phyloP scores from a whole-genome alignment of 129 eudicot genomes.

The Tagetes patula region DNA sequence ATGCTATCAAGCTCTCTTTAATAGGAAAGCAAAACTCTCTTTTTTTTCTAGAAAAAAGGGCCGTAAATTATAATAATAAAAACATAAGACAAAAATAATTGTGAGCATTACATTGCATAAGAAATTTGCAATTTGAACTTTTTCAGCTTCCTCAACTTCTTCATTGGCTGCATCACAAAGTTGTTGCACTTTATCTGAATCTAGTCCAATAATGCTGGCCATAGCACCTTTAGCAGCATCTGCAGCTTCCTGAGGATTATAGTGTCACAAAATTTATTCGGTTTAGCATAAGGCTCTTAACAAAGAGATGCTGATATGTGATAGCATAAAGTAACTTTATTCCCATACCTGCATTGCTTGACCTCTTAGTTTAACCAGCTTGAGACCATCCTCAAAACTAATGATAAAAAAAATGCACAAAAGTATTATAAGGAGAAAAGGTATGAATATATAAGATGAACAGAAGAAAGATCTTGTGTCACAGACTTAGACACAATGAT shows the following conservation, averaged over 20 bases:
- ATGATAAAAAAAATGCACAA: slow-evolving; percentile 3
- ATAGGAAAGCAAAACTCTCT: not conserved
- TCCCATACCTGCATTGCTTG: slow-evolving; percentile 91
- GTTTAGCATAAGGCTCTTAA: not conserved
- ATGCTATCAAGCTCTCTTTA: not conserved
- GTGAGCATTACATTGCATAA: slow-evolving; percentile 62
- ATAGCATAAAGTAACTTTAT: not conserved
- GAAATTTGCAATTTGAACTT: slow-evolving; percentile 94
- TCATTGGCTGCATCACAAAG: slow-evolving; percentile 94
- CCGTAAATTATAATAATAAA: not conserved
- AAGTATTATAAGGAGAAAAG: slow-evolving; percentile 18
- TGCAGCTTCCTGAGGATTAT: slow-evolving; percentile 69
- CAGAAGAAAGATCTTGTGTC: not conserved
- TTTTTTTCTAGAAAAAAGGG: not conserved
- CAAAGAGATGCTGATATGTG: not conserved
- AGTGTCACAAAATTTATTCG: not conserved
- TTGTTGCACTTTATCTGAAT: slow-evolving; percentile 79
- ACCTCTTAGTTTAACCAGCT: slow-evolving; percentile 94
- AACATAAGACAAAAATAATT: not conserved
- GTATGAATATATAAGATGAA: slow-evolving; percentile 4
- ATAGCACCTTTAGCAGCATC: slow-evolving; percentile 97
- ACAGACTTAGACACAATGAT: slow-evolving; percentile 9
- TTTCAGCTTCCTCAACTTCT: slow-evolving; percentile 82
- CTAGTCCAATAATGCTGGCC: slow-evolving; percentile 94
- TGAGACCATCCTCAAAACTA: slow-evolving; percentile 98